Base-by-base conservation (phyloP, 331 rosid genomes). In the Rhamnella rubrinervis region DNA sequence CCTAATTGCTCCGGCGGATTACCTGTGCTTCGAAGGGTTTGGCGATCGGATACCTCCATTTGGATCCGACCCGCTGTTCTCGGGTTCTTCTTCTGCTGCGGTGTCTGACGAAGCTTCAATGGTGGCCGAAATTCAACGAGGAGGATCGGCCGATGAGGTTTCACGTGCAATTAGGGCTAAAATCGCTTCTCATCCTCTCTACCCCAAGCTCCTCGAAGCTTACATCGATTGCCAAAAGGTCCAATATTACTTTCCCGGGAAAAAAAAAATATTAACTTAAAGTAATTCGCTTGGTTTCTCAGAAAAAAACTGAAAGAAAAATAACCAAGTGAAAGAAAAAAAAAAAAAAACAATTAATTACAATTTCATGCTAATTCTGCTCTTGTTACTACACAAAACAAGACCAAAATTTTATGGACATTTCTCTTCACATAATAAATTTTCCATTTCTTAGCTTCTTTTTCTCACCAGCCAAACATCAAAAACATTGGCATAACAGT, bases 221-320 rank as follows among this genome's bases (percentile, higher is more conserved):
- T 86, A 81, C 68, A 77, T 88, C 80, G 92, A 85, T 67, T 91
- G 96, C 74, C 96, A 82, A 53, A 88, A 85, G 97, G 97, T 91
- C 44, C 17, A 28, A 59, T 25, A 19, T 53, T 58, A 12, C 7
- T 31, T 41, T 18, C 26, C 10, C 12, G 14, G 11, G 14, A 44
- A 44, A 44, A 9, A 44, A 44, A 44, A 3, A 44, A 40, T 40
- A 40, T 7, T 7, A 40, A 40, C 8, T 40, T 7, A 40, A 38
- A 7, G 1, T 44, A 3, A 44, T 0, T 35, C 16, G 70, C 25
- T 68, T 78, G 81, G 40, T 71, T 55, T 23, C 55, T 28, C 4
- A n/a, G 59, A 61, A 80, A 75, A 56, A 75, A 56, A 12, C 21
- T 20, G 25, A 73, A 62, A 6, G 8, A 55, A 68, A 65, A 65